Evolutionary conservation across 1,284 basidiomycete genomes (phyloP).

Genomic region (Laetiporus sulphureus): DNA sequence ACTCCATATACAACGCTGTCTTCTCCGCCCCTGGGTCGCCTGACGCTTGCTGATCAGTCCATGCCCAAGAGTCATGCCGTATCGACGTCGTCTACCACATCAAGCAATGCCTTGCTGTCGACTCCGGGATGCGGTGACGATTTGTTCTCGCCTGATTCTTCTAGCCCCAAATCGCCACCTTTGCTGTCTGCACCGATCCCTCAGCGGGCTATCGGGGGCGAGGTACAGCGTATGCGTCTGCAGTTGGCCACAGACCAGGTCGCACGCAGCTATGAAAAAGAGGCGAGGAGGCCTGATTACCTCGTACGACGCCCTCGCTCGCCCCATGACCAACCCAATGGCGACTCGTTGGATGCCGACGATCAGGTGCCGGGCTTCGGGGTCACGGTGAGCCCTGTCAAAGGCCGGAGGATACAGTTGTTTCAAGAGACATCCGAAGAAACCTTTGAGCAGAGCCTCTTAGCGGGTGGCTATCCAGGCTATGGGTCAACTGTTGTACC

Average conservation of each 20-base stretch:
- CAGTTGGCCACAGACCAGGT: conserved; percentile 43
- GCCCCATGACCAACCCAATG: conserved; percentile 29
- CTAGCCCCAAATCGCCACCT: conserved; percentile 13
- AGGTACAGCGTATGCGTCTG: conserved; percentile 52
- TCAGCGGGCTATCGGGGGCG: conserved; percentile 35
- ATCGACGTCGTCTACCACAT: too few relatives aligned
- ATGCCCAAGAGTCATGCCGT: too few relatives aligned
- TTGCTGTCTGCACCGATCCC: conserved; percentile 20
- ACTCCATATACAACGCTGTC: conserved; percentile 24
- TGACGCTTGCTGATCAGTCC: conserved; percentile 9
- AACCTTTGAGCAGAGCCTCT: conserved; percentile 73
- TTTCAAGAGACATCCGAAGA: conserved; percentile 78
- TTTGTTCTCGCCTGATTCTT: conserved; percentile 19
- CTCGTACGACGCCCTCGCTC: conserved; percentile 45
- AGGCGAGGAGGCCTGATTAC: conserved; percentile 62
- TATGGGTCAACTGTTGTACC: conserved; percentile 37
- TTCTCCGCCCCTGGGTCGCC: conserved; percentile 26
- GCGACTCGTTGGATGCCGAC: conserved; percentile 16
- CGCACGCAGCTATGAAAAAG: conserved; percentile 42
- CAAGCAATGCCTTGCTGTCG: too few relatives aligned
- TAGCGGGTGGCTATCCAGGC: conserved; percentile 69
- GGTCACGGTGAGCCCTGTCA: conserved; percentile 58
- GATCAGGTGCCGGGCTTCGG: conserved; percentile 36
- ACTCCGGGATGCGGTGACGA: too few relatives aligned
- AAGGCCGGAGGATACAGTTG: conserved; percentile 61